Conservation (phyloP, 495 filamentous ascomycete species). For the Glutinoglossum americanum region DNA sequence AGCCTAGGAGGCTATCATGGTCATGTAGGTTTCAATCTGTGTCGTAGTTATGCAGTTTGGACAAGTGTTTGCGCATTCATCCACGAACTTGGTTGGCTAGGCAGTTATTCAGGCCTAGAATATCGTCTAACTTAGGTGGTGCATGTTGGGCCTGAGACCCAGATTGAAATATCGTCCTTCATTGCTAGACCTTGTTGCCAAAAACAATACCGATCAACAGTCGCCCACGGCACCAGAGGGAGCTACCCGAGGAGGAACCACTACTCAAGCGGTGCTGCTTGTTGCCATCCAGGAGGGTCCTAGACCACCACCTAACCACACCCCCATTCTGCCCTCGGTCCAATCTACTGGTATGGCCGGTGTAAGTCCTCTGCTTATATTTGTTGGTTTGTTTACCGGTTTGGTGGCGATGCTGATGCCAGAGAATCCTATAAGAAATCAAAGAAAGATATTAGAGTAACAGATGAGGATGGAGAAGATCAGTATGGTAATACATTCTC, state of each 20-base stretch:
- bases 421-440: neutral
- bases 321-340: no score
- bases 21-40: no score
- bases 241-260: neutral
- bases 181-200: conserved; percentile 19
- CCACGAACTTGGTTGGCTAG: neutral
- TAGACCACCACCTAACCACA: neutral
- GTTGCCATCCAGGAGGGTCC: conserved; percentile 9
- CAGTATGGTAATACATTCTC: conserved; percentile 27
- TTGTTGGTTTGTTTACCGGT: neutral
- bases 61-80: neutral
- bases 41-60: neutral
- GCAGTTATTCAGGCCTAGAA: neutral
- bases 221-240: neutral
- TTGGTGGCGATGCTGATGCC: neutral
- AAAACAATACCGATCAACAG: conserved; percentile 9
- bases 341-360: neutral
- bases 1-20: no score
- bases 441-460: neutral
- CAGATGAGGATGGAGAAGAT: conserved; percentile 23
- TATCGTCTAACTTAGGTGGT: conserved; percentile 2
- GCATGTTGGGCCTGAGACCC: conserved; percentile 20
- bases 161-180: conserved; percentile 20
- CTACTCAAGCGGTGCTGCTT: conserved; percentile 9
- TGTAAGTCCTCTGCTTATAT: neutral